Base-by-base conservation (phyloP, 331 rosid species). In the Erythrophleum ivorense region DNA sequence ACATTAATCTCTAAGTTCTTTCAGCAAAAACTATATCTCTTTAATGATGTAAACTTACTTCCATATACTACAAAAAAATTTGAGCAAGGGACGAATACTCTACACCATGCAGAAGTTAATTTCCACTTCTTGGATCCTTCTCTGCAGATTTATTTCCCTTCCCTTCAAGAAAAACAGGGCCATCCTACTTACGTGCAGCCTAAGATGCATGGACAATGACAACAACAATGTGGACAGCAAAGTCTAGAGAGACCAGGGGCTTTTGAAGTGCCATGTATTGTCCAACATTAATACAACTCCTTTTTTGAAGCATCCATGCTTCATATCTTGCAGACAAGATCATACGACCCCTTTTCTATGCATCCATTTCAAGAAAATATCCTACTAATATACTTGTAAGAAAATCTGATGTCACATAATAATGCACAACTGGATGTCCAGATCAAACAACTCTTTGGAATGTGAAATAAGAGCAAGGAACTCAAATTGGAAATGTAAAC, bases 291-390 rank as follows among this genome's bases (percentile, higher is more conserved):
- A 52, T 15, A 16, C 19, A 16, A 49, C 16, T 49, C 54, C 54
- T 6, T 15, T 63, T 31, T 34, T 15, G 4, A 65, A 2, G 48
- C 38, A 14, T 65, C 48, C 71, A 16, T 34, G 48, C 29, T 36
- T 65, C 71, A 15, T 38, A 66, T 36, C 29, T 65, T 38, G 24
- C 48, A 38, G 29, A 15, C 6, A 38, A 40, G 12, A 5, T 36
- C 53, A 38, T 2, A 67, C 7, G 52, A 67, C 11, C 33, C 73
- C 53, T n/a, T 67, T 67, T 24, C 33, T 0, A 41, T 29, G 48
- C 54, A 69, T 41, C 73, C 50, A 43, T 68, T 68, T 24, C 53
- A n/a, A n/a, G 53, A 41, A 68, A 68, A 68, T 41, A 68, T 41
- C 53, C 9, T 67, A 38, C 53, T 19, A 9, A 66, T 16, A 41